These are phyloP conservation scores for Grigorovia transvaalensis DNA, from an alignment of 805 yeast genomes.

Conservation along the genomic window DNA sequence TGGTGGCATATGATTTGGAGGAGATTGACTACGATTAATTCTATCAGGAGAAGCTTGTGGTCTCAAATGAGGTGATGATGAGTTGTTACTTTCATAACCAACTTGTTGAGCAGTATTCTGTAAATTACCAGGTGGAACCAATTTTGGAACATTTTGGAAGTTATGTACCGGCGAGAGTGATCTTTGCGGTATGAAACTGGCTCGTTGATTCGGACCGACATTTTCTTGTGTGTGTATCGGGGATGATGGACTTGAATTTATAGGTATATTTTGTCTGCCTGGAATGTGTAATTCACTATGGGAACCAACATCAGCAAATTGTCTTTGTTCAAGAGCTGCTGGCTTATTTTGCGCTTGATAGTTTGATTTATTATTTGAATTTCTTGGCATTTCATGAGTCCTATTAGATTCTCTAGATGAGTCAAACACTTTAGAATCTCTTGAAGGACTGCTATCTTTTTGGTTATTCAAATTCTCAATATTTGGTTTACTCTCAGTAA, in stretches of 20 bases:
- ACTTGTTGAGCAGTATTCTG: background rate
- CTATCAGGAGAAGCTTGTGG: background rate
- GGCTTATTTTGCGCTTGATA: too few relatives aligned
- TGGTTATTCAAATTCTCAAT: too few relatives aligned
- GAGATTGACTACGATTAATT: background rate
- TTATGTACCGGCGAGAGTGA: background rate
- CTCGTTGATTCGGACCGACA: background rate
- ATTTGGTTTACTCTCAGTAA: background rate
- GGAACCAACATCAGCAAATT: too few relatives aligned
- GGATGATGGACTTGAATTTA: background rate
- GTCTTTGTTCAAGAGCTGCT: too few relatives aligned
- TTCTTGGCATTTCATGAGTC: too few relatives aligned
- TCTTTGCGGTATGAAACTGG: background rate
- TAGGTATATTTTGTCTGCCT: constrained; percentile 9
- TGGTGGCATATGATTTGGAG: background rate
- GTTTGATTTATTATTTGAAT: too few relatives aligned
- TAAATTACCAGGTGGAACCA: background rate
- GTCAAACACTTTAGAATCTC: too few relatives aligned
- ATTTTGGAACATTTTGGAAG: background rate
- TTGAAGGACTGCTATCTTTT: too few relatives aligned
- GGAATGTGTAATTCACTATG: background rate
- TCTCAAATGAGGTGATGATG: background rate
- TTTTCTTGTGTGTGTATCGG: background rate
- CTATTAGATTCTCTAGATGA: too few relatives aligned
- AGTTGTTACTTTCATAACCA: background rate